Evolutionary conservation across 83 land plant species (phyloP).

Genomic region (Picea abies): DNA sequence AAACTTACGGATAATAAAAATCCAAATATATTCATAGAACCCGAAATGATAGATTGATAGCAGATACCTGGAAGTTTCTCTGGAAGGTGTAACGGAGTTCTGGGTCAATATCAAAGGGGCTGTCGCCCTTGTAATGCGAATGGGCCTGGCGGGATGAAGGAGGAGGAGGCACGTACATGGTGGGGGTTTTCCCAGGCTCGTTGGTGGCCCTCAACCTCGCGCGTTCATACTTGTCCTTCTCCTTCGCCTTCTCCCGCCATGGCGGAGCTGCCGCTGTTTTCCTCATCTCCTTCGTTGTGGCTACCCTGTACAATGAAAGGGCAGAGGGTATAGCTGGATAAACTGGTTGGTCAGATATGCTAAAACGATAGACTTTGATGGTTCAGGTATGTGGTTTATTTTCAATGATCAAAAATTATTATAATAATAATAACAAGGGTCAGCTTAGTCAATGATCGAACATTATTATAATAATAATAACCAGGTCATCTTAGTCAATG

Average conservation of each 20-base stretch:
- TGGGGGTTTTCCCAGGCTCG: constrained; percentile 58
- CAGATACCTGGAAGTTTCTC: constrained; percentile 72
- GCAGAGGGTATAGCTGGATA: too few species aligned
- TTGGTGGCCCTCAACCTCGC: constrained; percentile 70
- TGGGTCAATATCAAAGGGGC: constrained; percentile 63
- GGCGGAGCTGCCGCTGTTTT: constrained; percentile 31
- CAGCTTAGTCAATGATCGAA: too few species aligned
- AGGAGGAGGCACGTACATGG: constrained; percentile 74
- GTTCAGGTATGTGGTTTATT: too few species aligned
- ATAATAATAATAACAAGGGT: too few species aligned
- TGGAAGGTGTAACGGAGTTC: constrained; percentile 83
- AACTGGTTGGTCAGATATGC: too few species aligned
- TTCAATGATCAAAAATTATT: too few species aligned
- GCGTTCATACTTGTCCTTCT: constrained; percentile 44
- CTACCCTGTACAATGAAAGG: too few species aligned
- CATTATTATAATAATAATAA: too few species aligned
- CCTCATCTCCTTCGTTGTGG: too few species aligned
- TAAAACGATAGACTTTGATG: too few species aligned
- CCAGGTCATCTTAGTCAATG: too few species aligned
- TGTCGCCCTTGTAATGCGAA: constrained; percentile 15
- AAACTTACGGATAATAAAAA: background rate
- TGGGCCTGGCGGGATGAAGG: constrained; percentile 4
- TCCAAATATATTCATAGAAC: background rate
- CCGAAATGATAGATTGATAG: background rate
- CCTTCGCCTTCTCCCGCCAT: constrained; percentile 35